These are phyloP conservation scores for Ophiosphaerella narmari DNA, from an alignment of 2,329 filamentous ascomycete genomes.

Conservation along the genomic window DNA sequence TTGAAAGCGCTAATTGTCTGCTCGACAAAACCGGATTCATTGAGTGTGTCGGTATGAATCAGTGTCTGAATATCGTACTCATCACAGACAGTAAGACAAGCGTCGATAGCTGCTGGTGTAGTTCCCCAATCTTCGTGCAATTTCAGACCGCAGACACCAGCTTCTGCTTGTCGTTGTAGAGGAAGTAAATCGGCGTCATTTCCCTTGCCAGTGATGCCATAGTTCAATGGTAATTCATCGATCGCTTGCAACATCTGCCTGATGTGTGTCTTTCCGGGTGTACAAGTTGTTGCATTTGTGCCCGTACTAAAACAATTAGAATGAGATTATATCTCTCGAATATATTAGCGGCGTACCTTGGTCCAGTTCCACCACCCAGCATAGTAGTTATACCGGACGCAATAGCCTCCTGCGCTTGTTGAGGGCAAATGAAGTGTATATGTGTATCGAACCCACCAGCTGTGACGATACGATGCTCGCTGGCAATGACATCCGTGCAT, in stretches of 20 bases:
- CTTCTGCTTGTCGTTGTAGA: conserved; percentile 77
- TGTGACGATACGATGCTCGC: conserved; percentile 87
- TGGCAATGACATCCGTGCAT: conserved; percentile 90
- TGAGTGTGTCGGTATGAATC: conserved; percentile 94
- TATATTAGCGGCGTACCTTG: conserved; percentile 61
- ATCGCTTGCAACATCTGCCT: conserved; percentile 87
- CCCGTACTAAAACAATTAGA: conserved; percentile 65
- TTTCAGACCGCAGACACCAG: conserved; percentile 88
- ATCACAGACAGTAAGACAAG: conserved; percentile 79
- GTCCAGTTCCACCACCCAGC: conserved; percentile 88
- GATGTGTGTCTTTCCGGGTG: conserved; percentile 81
- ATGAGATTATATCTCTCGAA: not conserved
- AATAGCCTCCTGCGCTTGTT: conserved; percentile 83
- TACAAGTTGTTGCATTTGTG: conserved; percentile 91
- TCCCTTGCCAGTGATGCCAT: conserved; percentile 91
- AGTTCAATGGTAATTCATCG: conserved; percentile 80
- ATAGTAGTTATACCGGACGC: conserved; percentile 88
- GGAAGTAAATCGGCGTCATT: conserved; percentile 76
- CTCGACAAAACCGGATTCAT: conserved; percentile 97
- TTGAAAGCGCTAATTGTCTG: conserved; percentile 86
- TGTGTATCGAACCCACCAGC: conserved; percentile 89
- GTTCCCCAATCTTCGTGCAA: conserved; percentile 96
- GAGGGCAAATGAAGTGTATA: conserved; percentile 93
- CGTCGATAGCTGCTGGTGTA: conserved; percentile 88
- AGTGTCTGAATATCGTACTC: conserved; percentile 90